Base-by-base conservation (phyloP, 129 eudicot species). In the Saussurea involucrata region DNA sequence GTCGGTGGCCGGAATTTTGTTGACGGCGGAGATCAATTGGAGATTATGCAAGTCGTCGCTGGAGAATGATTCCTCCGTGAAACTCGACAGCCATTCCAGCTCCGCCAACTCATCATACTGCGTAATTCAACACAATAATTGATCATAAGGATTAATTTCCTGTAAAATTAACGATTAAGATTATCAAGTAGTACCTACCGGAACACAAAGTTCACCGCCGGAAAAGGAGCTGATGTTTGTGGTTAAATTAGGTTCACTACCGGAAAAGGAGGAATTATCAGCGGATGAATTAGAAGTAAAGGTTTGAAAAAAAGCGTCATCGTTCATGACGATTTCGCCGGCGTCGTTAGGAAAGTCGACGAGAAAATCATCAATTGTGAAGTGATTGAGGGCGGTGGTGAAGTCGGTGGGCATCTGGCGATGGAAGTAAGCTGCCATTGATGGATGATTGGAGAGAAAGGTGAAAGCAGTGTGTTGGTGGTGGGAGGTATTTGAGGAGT, bases 41-140 rank as follows among this genome's bases (percentile, higher is more conserved):
- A 87, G 87, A 73, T 88, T 91, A 13, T 83, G 90, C 60, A 87
- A 22, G 25, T 89, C 93, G 75, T 87, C 96, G 82, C 79, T 86
- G 11, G 99, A 91, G 83, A 95, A 95, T 20, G 99, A 95, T 82
- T 95, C 99, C 73, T 95, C 99, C 34, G 88, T 92, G 79, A 95
- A 85, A 73, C 81, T 88, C 75, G 99, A 91, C 2, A 95, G 91
- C 99, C 99, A 95, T 86, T 95, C 99, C 5, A 95, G 88, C 82
- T 95, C 97, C 20, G 96, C 97, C 87, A 95, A 79, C 20, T 92
- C 97, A 75, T 95, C 99, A 71, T 88, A 88, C 97, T 95, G 93
- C 75, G 53, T n/a, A 68, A 71, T 61, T 63, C 69, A 28, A 27
- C 36, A 58, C 22, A 31, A 10, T 31, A 68, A 10, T 46, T 74